Evolutionary conservation across 139 green algal genomes (phyloP).

Genomic region (Chlamydomonas eustigma): DNA sequence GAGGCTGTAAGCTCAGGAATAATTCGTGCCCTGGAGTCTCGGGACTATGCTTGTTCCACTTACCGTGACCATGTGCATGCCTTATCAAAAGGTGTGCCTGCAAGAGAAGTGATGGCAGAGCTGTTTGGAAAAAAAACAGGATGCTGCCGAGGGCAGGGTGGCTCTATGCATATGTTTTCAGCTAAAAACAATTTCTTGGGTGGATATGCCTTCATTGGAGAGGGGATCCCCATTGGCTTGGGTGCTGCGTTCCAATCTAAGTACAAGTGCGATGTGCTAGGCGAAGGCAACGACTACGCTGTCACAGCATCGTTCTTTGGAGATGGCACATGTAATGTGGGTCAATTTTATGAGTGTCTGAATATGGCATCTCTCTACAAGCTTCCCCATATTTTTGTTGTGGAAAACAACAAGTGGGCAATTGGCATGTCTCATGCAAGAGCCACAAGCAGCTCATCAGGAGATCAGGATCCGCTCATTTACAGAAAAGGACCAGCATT

Average conservation of each 20-base stretch:
- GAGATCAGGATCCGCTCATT: constrained; percentile 84
- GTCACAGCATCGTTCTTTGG: constrained; percentile 91
- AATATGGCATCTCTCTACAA: constrained; percentile 98
- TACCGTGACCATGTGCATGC: constrained; percentile 99
- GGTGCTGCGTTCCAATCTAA: constrained; percentile 89
- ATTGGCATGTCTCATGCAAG: constrained; percentile 95
- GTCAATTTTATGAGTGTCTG: constrained; percentile 92
- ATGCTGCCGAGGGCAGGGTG: constrained; percentile 88
- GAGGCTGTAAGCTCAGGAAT: constrained; percentile 84
- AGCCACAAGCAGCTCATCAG: constrained; percentile 65
- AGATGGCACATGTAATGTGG: constrained; percentile 97
- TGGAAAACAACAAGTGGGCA: constrained; percentile 99
- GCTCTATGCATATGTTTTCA: constrained; percentile 98
- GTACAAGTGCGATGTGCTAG: constrained; percentile 13
- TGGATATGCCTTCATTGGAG: constrained; percentile 97
- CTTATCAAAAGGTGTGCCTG: constrained; percentile 66
- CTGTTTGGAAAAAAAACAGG: constrained; percentile 98
- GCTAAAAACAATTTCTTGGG: constrained; percentile 84
- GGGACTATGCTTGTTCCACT: constrained; percentile 93
- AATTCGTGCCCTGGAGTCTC: constrained; percentile 60
- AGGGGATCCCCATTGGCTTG: constrained; percentile 94
- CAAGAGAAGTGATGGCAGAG: constrained; percentile 89
- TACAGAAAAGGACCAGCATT: constrained; percentile 97
- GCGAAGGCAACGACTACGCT: constrained; percentile 8
- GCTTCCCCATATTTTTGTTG: constrained; percentile 97